Base-by-base conservation (phyloP, 1,284 basidiomycete species). In the Ganoderma boninense region DNA sequence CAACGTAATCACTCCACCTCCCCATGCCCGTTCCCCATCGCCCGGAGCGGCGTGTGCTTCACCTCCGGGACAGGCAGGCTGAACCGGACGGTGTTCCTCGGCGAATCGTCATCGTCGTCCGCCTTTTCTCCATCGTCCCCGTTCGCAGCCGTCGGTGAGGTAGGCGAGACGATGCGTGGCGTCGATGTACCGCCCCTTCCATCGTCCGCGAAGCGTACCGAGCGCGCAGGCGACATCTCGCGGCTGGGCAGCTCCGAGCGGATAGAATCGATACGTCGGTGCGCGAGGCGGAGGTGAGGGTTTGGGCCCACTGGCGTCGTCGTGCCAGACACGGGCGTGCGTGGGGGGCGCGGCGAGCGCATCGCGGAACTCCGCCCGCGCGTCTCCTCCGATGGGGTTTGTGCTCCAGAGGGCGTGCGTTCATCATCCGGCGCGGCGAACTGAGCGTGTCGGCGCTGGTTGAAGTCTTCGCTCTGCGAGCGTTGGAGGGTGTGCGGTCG, bases 161-260 rank as follows among this genome's bases (percentile, higher is more conserved):
- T 71, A 4, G 77, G 75, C 29, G 76, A 74, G 49, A 75, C 32
- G 11, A 76, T 40, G 54, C 75, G 67, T 43, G 80, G 80, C 52
- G 80, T 79, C 62, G 44, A 72, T 60, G 71, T 26, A 60, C 64
- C 59, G 62, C 70, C 66, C 64, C 61, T 63, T 52, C 52, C 67
- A 68, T 82, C 80, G 60, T 87, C 86, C 52, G 80, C 81, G 71
- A 87, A 89, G 61, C 86, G 79, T 62, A 88, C 83, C 56, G 85
- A 87, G 26, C 87, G 81, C 62, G 86, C 81, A 0, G 87, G 88
- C 29, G 87, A 87, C 59, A 78, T 80, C 38, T 87, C 87, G 56
- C 87, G 79, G 26, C 71, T 67, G 54, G 72, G 74, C 62, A 79
- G 74, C 26, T 73, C 35, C 65, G 77, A 66, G 74, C 81, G 70